A percentile compares a stretch with the other conserved stretches of the same genome.
Conservation (phyloP, 1,284 basidiomycete species). For the Malassezia japonica region DNA sequence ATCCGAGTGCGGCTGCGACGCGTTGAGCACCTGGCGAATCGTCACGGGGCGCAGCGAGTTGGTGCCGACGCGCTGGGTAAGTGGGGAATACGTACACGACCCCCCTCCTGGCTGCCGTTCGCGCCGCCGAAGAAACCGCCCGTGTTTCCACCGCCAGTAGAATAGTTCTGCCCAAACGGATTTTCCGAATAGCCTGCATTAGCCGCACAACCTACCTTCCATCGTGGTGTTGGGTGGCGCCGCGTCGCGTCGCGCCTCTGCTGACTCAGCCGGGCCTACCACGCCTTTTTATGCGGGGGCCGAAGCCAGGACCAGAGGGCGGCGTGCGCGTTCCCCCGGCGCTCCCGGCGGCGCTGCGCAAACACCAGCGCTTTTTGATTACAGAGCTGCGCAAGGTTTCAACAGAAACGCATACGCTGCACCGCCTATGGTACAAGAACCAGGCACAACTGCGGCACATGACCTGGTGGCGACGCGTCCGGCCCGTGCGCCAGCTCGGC, state of each 20-base stretch:
- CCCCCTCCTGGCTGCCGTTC: conserved; percentile 16
- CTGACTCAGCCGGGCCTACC: conserved; percentile 10
- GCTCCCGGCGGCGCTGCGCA: neutral
- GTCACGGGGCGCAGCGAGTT: conserved; percentile 67
- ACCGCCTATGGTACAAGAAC: conserved; percentile 16
- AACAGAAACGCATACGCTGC: conserved; percentile 5
- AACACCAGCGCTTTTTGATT: conserved; percentile 1
- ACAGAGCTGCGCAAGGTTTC: conserved; percentile 4
- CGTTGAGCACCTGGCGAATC: conserved; percentile 66
- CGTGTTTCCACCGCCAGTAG: conserved; percentile 18
- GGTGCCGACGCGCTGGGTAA: conserved; percentile 24
- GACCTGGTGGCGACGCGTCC: conserved; percentile 16
- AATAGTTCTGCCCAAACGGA: conserved; percentile 3
- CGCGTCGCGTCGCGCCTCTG: conserved; percentile 17
- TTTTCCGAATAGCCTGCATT: conserved; percentile 12
- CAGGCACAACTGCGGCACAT: conserved; percentile 14
- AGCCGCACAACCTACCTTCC: conserved; percentile 7
- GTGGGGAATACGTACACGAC: conserved; percentile 7
- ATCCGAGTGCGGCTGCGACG: conserved; percentile 73
- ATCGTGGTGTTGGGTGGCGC: conserved; percentile 9
- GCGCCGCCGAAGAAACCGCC: conserved; percentile 25
- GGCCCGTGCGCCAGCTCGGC: conserved; percentile 4
- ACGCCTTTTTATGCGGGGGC: neutral
- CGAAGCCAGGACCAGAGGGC: neutral
- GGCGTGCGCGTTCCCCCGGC: neutral